These are phyloP conservation scores for Kurtzmaniella fragi DNA, from an alignment of 805 yeast species.

Conservation along the genomic window DNA sequence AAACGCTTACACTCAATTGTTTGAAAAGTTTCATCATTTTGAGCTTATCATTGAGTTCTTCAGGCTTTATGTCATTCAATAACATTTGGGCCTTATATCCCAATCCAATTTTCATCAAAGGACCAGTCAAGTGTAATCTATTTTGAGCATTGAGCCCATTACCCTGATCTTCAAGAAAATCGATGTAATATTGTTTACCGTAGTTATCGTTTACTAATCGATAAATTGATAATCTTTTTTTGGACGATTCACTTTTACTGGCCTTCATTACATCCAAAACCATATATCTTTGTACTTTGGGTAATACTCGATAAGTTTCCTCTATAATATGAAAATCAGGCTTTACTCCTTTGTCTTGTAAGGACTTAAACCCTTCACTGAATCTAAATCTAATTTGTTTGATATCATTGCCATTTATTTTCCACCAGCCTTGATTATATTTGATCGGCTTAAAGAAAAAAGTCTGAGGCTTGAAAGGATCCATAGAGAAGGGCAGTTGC, in stretches of 20 bases:
- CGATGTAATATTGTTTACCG: background rate
- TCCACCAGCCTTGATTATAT: background rate
- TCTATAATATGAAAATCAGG: constrained; percentile 30
- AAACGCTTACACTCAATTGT: constrained; percentile 19
- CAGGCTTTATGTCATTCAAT: constrained; percentile 14
- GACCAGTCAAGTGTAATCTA: background rate
- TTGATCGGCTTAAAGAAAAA: background rate
- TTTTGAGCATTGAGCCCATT: constrained; percentile 3
- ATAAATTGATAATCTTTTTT: constrained; percentile 1
- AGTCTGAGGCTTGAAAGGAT: background rate
- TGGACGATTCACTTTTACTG: background rate
- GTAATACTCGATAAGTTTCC: constrained; percentile 23
- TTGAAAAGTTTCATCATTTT: constrained; percentile 21
- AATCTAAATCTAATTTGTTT: constrained; percentile 26
- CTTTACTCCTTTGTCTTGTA: constrained; percentile 28
- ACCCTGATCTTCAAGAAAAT: constrained; percentile 1
- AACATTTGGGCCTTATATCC: constrained; percentile 18
- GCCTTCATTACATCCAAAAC: constrained; percentile 1
- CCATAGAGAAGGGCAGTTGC: background rate
- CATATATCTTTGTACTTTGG: background rate
- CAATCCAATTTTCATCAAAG: constrained; percentile 24
- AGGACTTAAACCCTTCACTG: constrained; percentile 26
- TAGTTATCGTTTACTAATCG: background rate
- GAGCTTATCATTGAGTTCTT: constrained; percentile 22
- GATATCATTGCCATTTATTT: constrained; percentile 7